A percentile compares a stretch with the other conserved stretches of the same genome.
Evolutionary conservation across 2,329 filamentous ascomycete genomes (phyloP).

Genomic region (Aspergillus ochraceoroseus): DNA sequence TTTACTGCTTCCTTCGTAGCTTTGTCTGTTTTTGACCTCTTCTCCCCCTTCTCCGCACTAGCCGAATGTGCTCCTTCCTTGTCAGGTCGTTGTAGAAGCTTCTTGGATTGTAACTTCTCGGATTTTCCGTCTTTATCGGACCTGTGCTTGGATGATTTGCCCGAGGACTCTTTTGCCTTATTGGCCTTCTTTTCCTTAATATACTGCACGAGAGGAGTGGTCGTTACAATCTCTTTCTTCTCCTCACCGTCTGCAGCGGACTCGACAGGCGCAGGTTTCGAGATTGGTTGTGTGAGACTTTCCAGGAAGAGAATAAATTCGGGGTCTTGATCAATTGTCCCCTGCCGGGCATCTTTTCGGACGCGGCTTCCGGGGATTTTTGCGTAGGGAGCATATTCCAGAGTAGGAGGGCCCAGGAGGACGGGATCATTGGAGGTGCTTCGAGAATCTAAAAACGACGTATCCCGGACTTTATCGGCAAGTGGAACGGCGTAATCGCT

Average conservation of each 20-base stretch:
- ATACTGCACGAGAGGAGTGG: conserved; percentile 84
- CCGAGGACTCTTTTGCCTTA: conserved; percentile 57
- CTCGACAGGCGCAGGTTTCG: conserved; percentile 52
- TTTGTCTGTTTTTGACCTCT: conserved; percentile 50
- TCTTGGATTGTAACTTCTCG: conserved; percentile 41
- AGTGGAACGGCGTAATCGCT: conserved; percentile 63
- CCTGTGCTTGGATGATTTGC: conserved; percentile 39
- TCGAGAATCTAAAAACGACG: conserved; percentile 74
- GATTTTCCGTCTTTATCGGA: conserved; percentile 40
- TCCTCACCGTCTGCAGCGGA: conserved; percentile 48
- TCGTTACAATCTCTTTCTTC: conserved; percentile 62
- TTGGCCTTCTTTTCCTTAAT: conserved; percentile 88
- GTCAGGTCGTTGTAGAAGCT: conserved; percentile 39
- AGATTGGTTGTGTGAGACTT: conserved; percentile 68
- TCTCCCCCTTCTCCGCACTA: conserved; percentile 36
- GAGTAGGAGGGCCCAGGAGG: conserved; percentile 69
- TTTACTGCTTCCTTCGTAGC: conserved; percentile 59
- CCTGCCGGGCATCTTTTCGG: conserved; percentile 76
- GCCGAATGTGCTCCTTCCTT: conserved; percentile 29
- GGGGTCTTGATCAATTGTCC: conserved; percentile 91
- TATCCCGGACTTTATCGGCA: conserved; percentile 63
- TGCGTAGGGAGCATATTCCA: conserved; percentile 80
- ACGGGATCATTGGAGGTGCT: conserved; percentile 67
- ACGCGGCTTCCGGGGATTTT: conserved; percentile 71
- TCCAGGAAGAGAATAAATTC: conserved; percentile 94